Percentiles rank a stretch among this genome's conserved stretches.
Conservation (phyloP, 192 early-diverging fungal genomes). For the Rhizophagus clarus region DNA sequence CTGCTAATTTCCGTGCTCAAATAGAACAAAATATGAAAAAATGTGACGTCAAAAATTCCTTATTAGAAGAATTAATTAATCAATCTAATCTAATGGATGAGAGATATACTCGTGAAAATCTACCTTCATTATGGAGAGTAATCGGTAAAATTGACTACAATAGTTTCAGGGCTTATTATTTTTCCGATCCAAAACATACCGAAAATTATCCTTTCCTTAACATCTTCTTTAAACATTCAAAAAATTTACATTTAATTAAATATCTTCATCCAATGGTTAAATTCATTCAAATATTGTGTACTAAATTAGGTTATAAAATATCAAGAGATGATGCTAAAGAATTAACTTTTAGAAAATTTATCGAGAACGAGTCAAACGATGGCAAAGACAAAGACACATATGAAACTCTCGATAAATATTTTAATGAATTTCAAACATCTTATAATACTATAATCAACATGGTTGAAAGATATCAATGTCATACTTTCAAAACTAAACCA, state of each 20-base stretch:
- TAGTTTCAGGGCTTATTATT: neutral
- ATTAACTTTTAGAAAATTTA: slow-evolving; percentile 26
- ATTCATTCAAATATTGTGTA: slow-evolving; percentile 24
- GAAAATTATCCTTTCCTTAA: slow-evolving; percentile 11
- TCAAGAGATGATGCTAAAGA: slow-evolving; percentile 24
- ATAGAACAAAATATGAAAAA: neutral
- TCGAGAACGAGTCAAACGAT: slow-evolving; percentile 8
- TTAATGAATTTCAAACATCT: slow-evolving; percentile 22
- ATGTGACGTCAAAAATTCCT: neutral
- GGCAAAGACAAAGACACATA: slow-evolving; percentile 5
- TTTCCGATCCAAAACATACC: neutral
- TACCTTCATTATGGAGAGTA: slow-evolving; percentile 18
- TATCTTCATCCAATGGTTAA: slow-evolving; percentile 22
- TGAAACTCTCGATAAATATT: neutral
- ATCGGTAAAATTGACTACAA: neutral
- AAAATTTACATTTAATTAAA: slow-evolving; percentile 15
- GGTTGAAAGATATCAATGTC: slow-evolving; percentile 20
- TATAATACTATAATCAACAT: slow-evolving; percentile 22
- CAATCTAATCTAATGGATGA: neutral
- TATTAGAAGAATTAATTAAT: slow-evolving; percentile 10
- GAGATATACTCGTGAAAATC: too few relatives aligned
- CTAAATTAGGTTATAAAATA: slow-evolving; percentile 17
- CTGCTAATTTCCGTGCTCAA: neutral
- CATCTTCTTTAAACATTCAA: slow-evolving; percentile 19
- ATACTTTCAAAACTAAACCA: neutral